These are phyloP conservation scores for Mucor irregularis DNA, from an alignment of 371 early-diverging fungal genomes.

Conservation along the genomic window DNA sequence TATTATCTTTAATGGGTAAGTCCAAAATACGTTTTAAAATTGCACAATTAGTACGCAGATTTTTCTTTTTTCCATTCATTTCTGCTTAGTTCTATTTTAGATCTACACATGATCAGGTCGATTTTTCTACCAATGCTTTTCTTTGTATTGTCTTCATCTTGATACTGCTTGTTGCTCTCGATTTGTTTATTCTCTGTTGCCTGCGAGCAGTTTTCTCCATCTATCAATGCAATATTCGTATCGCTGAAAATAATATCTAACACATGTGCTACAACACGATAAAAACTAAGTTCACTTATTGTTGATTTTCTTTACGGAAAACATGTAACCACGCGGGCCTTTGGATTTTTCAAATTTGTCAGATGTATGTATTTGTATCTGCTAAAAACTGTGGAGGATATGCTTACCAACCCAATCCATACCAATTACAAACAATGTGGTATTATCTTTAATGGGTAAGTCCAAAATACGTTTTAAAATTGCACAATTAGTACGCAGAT, in stretches of 20 bases:
- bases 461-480: conserved; percentile 19
- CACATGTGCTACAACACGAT: no score
- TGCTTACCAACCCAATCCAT: conserved; percentile 18
- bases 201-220: no score
- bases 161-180: no score
- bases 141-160: no score
- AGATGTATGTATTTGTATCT: conserved; percentile 16
- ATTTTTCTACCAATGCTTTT: conserved; percentile 15
- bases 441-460: conserved; percentile 5
- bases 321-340: conserved; percentile 23
- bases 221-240: no score
- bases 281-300: no score
- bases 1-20: conserved; percentile 15
- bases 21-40: conserved; percentile 19
- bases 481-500: conserved; percentile 23
- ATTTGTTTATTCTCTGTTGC: no score
- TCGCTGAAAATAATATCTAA: no score
- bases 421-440: neutral
- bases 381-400: conserved; percentile 17
- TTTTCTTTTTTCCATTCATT: conserved; percentile 19
- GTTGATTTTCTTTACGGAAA: conserved; percentile 21
- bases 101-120: conserved; percentile 12
- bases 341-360: conserved; percentile 16
- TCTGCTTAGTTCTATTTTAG: conserved; percentile 18
- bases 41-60: conserved; percentile 23